phyloP scores from a whole-genome alignment of 176 grass and related monocot genomes.

The Rhynchospora tenuis region DNA sequence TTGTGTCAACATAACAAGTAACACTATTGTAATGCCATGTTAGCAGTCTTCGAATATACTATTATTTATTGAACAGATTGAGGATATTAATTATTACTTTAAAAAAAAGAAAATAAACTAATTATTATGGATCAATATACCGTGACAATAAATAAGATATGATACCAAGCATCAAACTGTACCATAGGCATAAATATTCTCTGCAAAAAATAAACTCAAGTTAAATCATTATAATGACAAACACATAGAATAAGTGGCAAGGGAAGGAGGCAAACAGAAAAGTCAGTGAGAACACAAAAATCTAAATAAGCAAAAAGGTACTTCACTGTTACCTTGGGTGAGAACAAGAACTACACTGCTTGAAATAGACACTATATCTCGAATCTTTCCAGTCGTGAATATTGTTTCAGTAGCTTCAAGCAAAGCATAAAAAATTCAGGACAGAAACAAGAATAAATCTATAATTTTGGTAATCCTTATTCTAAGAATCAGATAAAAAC shows the following conservation, averaged over 20 bases:
- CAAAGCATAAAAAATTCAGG: constrained; percentile 7
- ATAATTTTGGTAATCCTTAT: background rate
- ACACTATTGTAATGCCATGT: background rate
- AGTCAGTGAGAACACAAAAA: background rate
- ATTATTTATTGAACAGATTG: background rate
- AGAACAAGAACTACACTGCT: constrained; percentile 67
- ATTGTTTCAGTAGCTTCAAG: constrained; percentile 74
- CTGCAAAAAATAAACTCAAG: constrained; percentile 22
- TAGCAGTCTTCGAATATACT: background rate
- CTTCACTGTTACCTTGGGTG: constrained; percentile 61
- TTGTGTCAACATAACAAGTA: background rate
- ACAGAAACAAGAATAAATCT: constrained; percentile 4
- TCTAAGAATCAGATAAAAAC: constrained; percentile 18
- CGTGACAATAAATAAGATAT: constrained; percentile 13
- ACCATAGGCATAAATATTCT: constrained; percentile 41
- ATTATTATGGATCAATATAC: background rate
- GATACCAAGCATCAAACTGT: constrained; percentile 22
- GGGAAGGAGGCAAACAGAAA: background rate
- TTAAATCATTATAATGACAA: constrained; percentile 6
- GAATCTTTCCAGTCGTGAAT: constrained; percentile 72
- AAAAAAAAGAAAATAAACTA: background rate
- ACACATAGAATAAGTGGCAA: background rate
- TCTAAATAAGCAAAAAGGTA: background rate
- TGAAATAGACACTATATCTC: constrained; percentile 72
- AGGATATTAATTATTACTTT: background rate